Conservation (phyloP, 306 rosid species). For the Hippophae gyantsensis region DNA sequence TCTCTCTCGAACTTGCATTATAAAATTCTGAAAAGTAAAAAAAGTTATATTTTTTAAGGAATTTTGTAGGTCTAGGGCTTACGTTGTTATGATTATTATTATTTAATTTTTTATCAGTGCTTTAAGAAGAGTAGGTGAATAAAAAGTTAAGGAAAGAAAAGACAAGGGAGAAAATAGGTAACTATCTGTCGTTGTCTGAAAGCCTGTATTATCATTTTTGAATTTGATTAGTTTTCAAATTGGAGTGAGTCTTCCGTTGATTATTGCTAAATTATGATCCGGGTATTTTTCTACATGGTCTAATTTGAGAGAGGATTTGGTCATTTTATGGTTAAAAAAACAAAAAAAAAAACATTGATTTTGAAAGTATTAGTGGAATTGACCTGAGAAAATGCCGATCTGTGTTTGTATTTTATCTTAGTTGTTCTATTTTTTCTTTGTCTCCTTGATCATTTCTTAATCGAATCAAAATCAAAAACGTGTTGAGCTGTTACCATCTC, state of each 20-base stretch:
- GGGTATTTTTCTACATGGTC: no score
- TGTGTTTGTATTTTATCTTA: no score
- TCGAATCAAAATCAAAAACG: constrained; percentile 42
- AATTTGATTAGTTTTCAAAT: constrained; percentile 15
- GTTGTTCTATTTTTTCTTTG: neutral
- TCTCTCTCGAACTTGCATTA: constrained; percentile 3
- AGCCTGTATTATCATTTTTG: constrained; percentile 6
- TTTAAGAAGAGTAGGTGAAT: constrained; percentile 25
- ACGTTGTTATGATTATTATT: constrained; percentile 12
- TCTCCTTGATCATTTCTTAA: neutral
- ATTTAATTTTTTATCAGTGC: constrained; percentile 20
- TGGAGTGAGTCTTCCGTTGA: no score
- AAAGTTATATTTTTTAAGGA: neutral
- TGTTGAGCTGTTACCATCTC: constrained; percentile 71
- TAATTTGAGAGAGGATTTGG: no score
- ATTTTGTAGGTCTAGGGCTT: constrained; percentile 14
- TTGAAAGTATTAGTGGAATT: no score
- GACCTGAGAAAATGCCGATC: no score
- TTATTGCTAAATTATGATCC: no score
- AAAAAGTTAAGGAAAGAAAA: neutral
- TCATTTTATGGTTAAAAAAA: no score
- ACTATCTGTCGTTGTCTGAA: constrained; percentile 23
- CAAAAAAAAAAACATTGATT: no score
- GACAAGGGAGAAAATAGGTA: neutral
- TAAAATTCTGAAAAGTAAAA: neutral